A percentile compares a stretch with the other conserved stretches of the same genome.
Conservation (phyloP, 805 yeast genomes). For the Yamadazyma insecticola region DNA sequence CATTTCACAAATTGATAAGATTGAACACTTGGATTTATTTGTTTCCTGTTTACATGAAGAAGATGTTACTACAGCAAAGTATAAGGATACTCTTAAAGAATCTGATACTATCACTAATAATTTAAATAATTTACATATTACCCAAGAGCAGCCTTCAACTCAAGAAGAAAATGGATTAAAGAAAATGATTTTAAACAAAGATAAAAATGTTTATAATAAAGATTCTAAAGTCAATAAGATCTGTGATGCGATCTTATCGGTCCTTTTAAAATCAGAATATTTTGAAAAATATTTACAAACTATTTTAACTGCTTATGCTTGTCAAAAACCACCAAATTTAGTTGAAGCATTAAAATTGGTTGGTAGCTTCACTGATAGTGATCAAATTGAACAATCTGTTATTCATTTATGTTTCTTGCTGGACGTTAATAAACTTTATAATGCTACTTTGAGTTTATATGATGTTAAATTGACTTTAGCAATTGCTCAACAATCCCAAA, state of each 20-base stretch:
- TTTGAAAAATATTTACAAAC: slow-evolving; percentile 64
- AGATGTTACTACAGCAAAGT: slow-evolving; percentile 78
- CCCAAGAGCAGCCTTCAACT: neutral
- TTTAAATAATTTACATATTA: slow-evolving; percentile 4
- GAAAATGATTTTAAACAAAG: slow-evolving; percentile 38
- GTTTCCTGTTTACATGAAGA: slow-evolving; percentile 82
- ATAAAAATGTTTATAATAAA: slow-evolving; percentile 29
- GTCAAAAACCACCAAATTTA: slow-evolving; percentile 83
- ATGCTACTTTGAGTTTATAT: slow-evolving; percentile 75
- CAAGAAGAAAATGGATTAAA: slow-evolving; percentile 7
- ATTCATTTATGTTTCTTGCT: slow-evolving; percentile 86
- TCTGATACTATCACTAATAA: slow-evolving; percentile 10
- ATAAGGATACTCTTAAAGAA: slow-evolving; percentile 59
- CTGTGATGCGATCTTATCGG: slow-evolving; percentile 64
- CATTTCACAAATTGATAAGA: slow-evolving; percentile 62
- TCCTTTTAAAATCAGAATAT: slow-evolving; percentile 49
- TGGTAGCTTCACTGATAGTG: slow-evolving; percentile 43
- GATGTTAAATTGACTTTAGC: slow-evolving; percentile 74
- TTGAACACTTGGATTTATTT: slow-evolving; percentile 80
- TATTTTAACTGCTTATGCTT: slow-evolving; percentile 85
- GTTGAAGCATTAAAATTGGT: slow-evolving; percentile 68
- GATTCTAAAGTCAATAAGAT: slow-evolving; percentile 67
- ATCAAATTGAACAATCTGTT: slow-evolving; percentile 52
- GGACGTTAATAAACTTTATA: slow-evolving; percentile 80
- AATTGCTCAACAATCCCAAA: slow-evolving; percentile 94